Conservation (phyloP, 495 filamentous ascomycete genomes). For the Tuber magnatum region DNA sequence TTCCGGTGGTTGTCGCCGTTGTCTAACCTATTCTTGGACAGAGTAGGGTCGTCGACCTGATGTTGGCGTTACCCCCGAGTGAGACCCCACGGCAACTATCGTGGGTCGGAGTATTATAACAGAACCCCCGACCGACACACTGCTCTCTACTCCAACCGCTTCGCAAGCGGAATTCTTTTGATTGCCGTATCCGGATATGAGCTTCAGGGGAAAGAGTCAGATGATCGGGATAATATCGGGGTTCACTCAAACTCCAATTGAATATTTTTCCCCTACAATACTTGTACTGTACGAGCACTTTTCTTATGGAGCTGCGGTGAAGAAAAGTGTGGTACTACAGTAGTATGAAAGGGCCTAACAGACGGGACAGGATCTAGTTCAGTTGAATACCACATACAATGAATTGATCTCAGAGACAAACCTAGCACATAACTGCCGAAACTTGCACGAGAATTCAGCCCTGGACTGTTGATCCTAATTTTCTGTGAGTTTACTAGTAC, state of each 20-base stretch:
- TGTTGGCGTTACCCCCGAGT: background rate
- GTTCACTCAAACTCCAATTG: background rate
- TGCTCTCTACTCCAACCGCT: background rate
- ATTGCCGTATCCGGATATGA: background rate
- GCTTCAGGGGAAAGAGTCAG: slow-evolving; percentile 2
- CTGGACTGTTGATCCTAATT: background rate
- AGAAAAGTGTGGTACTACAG: background rate
- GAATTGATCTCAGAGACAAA: background rate
- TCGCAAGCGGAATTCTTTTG: background rate
- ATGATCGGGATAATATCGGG: background rate
- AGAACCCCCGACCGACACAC: background rate
- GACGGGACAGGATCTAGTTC: background rate
- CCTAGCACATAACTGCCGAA: background rate
- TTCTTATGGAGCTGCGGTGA: background rate
- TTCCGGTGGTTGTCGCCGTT: background rate
- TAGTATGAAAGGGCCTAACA: background rate
- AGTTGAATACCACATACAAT: background rate
- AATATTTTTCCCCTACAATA: background rate
- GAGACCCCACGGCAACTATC: background rate
- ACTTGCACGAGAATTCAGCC: background rate
- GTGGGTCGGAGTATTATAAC: no score
- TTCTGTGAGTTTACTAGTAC: background rate
- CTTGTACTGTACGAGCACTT: background rate
- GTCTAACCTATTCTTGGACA: background rate
- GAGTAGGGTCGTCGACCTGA: background rate